phyloP scores from a whole-genome alignment of 352 stramenopile genomes.

The Pythium sukuiense region DNA sequence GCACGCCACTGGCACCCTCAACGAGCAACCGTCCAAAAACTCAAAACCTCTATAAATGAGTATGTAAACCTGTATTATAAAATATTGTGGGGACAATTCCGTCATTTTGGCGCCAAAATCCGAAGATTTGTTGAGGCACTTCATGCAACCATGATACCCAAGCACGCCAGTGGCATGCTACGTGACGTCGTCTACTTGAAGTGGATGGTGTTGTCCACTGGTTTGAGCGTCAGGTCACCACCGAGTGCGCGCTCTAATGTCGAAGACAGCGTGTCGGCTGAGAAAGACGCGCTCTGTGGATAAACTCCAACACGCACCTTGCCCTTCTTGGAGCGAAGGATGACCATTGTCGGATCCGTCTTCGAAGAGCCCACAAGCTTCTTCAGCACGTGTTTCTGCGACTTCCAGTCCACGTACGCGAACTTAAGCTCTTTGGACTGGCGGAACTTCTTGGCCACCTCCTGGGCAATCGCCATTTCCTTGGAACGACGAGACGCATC shows the following conservation, averaged over 20 bases:
- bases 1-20: constrained; percentile 22
- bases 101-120: constrained; percentile 10
- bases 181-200: constrained; percentile 23
- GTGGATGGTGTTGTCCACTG: constrained; percentile 27
- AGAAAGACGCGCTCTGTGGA: constrained; percentile 37
- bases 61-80: constrained; percentile 16
- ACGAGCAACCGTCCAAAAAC: constrained; percentile 16
- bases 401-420: constrained; percentile 76
- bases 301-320: constrained; percentile 60
- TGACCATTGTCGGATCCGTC: constrained; percentile 45
- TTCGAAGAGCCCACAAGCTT: constrained; percentile 40
- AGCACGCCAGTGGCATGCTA: constrained; percentile 1
- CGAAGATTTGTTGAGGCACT: neutral
- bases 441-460: constrained; percentile 66
- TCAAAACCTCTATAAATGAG: constrained; percentile 11
- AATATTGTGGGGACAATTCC: constrained; percentile 16
- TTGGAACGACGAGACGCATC: constrained; percentile 37
- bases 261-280: constrained; percentile 47
- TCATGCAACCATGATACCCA: neutral
- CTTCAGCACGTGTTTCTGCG: constrained; percentile 48
- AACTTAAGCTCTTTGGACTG: constrained; percentile 61
- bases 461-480: constrained; percentile 54
- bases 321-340: constrained; percentile 65
- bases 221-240: constrained; percentile 53
- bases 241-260: constrained; percentile 75